Conservation (phyloP, 2,329 filamentous ascomycete genomes). For the Ceratocystis harringtonii region DNA sequence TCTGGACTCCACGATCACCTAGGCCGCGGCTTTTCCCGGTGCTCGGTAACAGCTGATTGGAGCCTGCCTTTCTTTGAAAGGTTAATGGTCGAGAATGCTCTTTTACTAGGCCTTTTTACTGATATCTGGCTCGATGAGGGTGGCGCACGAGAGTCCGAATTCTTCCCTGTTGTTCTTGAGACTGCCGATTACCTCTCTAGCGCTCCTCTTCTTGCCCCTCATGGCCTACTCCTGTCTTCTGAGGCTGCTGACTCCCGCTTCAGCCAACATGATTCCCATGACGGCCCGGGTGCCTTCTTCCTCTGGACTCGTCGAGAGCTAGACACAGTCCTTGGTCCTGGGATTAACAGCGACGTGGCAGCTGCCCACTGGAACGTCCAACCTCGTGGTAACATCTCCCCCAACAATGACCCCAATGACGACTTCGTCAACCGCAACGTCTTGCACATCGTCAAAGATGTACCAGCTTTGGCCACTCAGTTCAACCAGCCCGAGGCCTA, state of each 20-base stretch:
- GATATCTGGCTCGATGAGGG: conserved; percentile 59
- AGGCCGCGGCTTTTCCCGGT: conserved; percentile 48
- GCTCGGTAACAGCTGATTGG: conserved; percentile 86
- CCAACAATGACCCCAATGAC: conserved; percentile 73
- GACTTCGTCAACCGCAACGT: conserved; percentile 94
- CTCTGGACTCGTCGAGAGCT: conserved; percentile 87
- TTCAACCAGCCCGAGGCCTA: conserved; percentile 58
- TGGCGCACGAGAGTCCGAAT: conserved; percentile 45
- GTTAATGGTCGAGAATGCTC: conserved; percentile 84
- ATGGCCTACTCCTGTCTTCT: conserved; percentile 70
- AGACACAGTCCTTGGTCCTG: conserved; percentile 47
- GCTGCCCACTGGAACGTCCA: conserved; percentile 74
- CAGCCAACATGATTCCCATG: conserved; percentile 49
- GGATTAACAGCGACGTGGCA: conserved; percentile 49
- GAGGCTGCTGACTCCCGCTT: conserved; percentile 81
- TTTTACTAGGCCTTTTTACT: conserved; percentile 68
- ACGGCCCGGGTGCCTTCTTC: conserved; percentile 84
- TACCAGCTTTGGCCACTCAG: conserved; percentile 55
- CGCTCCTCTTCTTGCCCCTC: conserved; percentile 47
- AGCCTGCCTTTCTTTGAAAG: conserved; percentile 93
- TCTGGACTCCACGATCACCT: conserved; percentile 42
- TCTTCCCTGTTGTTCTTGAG: conserved; percentile 65
- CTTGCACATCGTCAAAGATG: conserved; percentile 53
- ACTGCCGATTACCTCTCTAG: conserved; percentile 75
- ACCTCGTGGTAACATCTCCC: conserved; percentile 71